Conservation (phyloP, 2,329 filamentous ascomycete genomes). For the Tolypocladium inflatum region DNA sequence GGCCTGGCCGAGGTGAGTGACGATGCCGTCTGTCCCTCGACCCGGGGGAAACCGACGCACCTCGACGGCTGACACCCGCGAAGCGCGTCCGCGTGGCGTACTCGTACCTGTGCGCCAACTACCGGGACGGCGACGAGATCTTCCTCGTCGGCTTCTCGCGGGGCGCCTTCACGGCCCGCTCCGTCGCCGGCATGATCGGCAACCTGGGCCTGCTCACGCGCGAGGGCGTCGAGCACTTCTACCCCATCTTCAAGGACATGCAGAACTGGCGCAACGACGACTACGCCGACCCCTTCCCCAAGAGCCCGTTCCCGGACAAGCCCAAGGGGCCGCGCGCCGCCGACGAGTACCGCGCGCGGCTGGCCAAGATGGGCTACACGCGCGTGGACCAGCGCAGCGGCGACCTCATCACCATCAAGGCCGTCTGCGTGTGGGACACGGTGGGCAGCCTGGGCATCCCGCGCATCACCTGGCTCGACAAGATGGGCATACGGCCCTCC, state of each 20-base stretch:
- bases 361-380: slow-evolving; percentile 34
- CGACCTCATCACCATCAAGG: slow-evolving; percentile 33
- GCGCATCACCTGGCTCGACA: slow-evolving; percentile 32
- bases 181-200: slow-evolving; percentile 42
- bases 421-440: slow-evolving; percentile 38
- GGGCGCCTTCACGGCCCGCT: slow-evolving; percentile 49
- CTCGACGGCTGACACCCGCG: neutral
- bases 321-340: slow-evolving; percentile 33
- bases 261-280: slow-evolving; percentile 37
- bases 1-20: slow-evolving; percentile 40
- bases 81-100: slow-evolving; percentile 52
- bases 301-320: slow-evolving; percentile 36
- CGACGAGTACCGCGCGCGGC: slow-evolving; percentile 30
- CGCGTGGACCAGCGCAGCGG: slow-evolving; percentile 30
- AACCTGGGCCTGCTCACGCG: slow-evolving; percentile 42
- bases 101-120: slow-evolving; percentile 52
- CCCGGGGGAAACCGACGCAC: neutral
- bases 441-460: slow-evolving; percentile 36
- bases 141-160: slow-evolving; percentile 48
- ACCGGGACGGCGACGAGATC: slow-evolving; percentile 47
- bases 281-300: slow-evolving; percentile 38
- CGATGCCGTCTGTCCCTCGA: neutral
- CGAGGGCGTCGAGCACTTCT: slow-evolving; percentile 43
- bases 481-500: slow-evolving; percentile 32
- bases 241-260: slow-evolving; percentile 47